These are phyloP conservation scores for Asterochloris erici DNA, from an alignment of 139 green algal species.

Conservation along the genomic window DNA sequence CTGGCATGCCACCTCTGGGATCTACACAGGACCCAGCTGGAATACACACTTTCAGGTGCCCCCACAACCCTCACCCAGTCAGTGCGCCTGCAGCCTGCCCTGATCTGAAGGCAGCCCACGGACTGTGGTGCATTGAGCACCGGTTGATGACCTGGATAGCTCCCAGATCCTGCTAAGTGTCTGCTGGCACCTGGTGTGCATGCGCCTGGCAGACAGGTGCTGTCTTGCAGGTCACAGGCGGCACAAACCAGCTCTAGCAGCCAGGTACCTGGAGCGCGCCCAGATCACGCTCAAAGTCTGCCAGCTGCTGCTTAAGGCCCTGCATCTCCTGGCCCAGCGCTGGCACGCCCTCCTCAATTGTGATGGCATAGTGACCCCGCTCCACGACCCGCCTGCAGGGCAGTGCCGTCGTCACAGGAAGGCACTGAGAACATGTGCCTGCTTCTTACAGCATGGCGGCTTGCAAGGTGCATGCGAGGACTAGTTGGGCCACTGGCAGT, in stretches of 20 bases:
- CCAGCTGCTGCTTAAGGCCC: not conserved
- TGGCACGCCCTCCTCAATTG: not conserved
- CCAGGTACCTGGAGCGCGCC: not conserved
- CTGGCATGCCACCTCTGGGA: too few species aligned
- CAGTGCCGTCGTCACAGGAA: too few species aligned
- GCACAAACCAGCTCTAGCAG: not conserved
- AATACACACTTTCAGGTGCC: too few species aligned
- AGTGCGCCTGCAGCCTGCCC: too few species aligned
- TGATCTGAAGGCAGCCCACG: not conserved
- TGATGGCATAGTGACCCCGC: not conserved
- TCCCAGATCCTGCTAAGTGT: not conserved
- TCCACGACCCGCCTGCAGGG: not conserved
- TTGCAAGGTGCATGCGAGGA: too few species aligned
- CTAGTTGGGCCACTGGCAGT: too few species aligned
- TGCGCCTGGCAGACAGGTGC: not conserved
- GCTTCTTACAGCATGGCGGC: too few species aligned
- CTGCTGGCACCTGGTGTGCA: not conserved
- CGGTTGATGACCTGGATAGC: not conserved
- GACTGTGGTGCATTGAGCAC: not conserved
- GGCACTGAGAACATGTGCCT: too few species aligned
- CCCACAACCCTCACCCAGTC: too few species aligned
- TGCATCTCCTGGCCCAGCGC: not conserved
- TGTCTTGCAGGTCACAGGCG: not conserved
- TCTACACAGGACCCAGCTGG: too few species aligned
- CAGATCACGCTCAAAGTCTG: slow-evolving; percentile 3